Conservation (phyloP, 352 stramenopile genomes). For the Thraustochytrium sp. region DNA sequence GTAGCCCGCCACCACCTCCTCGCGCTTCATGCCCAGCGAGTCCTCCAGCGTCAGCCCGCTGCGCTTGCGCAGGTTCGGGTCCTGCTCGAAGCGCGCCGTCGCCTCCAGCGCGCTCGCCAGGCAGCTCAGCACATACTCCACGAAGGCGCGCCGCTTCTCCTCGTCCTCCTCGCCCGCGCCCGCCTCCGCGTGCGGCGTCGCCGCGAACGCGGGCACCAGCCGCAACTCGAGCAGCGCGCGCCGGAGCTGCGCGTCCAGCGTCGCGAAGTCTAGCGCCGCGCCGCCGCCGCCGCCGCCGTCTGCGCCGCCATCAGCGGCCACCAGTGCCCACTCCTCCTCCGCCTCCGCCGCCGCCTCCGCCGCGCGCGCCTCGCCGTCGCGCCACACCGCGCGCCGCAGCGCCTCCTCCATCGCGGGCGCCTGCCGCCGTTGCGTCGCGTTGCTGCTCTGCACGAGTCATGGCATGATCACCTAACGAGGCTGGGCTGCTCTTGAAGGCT, state of each 20-base stretch:
- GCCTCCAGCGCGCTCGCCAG: neutral
- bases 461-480: no score
- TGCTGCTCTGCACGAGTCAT: no score
- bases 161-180: neutral
- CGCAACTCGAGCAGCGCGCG: neutral
- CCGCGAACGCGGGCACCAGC: neutral
- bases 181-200: neutral
- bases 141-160: neutral
- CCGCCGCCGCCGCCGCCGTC: neutral
- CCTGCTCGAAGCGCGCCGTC: neutral
- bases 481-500: no score
- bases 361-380: neutral
- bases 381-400: neutral
- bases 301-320: neutral
- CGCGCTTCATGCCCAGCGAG: neutral
- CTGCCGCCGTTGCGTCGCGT: no score
- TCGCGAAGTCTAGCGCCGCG: neutral
- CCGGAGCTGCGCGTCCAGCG: neutral
- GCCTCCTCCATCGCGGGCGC: neutral
- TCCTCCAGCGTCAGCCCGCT: neutral
- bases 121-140: neutral
- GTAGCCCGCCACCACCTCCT: neutral
- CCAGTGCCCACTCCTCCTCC: neutral
- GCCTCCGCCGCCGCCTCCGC: neutral
- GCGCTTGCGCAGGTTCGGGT: neutral